Evolutionary conservation across 2,329 filamentous ascomycete species (phyloP).

Genomic region (Beauveria asiatica): DNA sequence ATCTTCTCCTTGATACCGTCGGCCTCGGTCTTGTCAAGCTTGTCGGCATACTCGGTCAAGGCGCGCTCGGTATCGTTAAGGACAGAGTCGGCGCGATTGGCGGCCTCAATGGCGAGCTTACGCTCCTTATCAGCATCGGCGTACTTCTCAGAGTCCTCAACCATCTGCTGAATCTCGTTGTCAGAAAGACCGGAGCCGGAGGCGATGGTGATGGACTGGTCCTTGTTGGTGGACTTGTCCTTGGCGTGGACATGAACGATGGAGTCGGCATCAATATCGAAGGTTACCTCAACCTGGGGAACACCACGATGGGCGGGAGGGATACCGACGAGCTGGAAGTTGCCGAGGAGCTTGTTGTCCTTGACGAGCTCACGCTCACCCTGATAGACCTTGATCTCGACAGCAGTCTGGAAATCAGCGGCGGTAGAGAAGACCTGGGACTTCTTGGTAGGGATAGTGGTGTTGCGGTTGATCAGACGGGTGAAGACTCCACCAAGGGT

Average conservation of each 20-base stretch:
- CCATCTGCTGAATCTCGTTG: slow-evolving; percentile 92
- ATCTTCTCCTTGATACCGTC: slow-evolving; percentile 95
- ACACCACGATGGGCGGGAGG: slow-evolving; percentile 94
- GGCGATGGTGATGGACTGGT: slow-evolving; percentile 98
- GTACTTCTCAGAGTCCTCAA: slow-evolving; percentile 95
- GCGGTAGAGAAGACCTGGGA: slow-evolving; percentile 97
- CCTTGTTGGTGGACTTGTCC: slow-evolving; percentile 99
- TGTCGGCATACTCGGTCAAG: slow-evolving; percentile 91
- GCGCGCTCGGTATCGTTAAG: slow-evolving; percentile 98
- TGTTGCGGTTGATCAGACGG: slow-evolving; percentile 97
- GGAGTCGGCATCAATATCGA: slow-evolving; percentile 96
- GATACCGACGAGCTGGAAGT: slow-evolving; percentile 98
- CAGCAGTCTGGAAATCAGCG: slow-evolving; percentile 95
- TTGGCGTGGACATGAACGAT: slow-evolving; percentile 97
- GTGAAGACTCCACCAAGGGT: slow-evolving; percentile 97
- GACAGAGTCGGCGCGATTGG: slow-evolving; percentile 94
- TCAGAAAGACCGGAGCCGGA: slow-evolving; percentile 96
- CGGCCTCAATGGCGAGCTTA: slow-evolving; percentile 88
- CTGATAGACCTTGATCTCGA: slow-evolving; percentile 99
- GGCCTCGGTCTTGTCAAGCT: slow-evolving; percentile 92
- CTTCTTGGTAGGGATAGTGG: slow-evolving; percentile 98
- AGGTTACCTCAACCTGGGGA: slow-evolving; percentile 94
- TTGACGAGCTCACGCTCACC: slow-evolving; percentile 98
- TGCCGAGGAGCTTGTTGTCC: slow-evolving; percentile 97
- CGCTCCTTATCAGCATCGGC: slow-evolving; percentile 93